Evolutionary conservation across 208 protist genomes (phyloP).

Genomic region (Herpetomonas tarakana): DNA sequence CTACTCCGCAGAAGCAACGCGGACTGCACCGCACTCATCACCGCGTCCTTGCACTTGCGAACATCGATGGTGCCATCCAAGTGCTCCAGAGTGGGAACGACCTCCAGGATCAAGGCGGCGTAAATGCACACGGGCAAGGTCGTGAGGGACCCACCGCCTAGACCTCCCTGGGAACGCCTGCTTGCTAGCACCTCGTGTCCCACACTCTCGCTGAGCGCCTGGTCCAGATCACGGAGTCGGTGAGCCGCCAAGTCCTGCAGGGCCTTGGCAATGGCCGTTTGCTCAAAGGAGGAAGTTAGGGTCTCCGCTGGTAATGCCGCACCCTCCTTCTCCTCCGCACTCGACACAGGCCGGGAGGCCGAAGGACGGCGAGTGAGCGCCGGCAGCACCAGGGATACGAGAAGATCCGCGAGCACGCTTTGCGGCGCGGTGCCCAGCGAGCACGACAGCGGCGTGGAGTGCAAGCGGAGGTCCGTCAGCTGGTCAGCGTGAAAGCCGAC

Average conservation of each 20-base stretch:
- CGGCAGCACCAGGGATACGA: conserved; percentile 7
- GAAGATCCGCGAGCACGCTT: conserved; percentile 11
- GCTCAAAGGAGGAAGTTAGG: not conserved
- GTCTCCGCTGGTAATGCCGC: no score
- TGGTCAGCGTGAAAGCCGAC: conserved; percentile 11
- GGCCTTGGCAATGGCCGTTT: not conserved
- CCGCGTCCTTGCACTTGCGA: conserved; percentile 4
- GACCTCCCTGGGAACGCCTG: no score
- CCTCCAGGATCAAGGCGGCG: conserved; percentile 36
- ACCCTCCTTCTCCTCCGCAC: no score
- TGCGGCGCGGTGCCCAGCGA: conserved; percentile 13
- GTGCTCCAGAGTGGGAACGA: conserved; percentile 26
- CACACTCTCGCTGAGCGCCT: not conserved
- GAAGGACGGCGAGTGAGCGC: not conserved
- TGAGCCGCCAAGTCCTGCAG: not conserved
- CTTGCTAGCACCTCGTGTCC: no score
- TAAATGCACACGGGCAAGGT: conserved; percentile 24
- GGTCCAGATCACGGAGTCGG: conserved; percentile 1
- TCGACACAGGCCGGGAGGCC: no score
- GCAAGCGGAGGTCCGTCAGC: conserved; percentile 22
- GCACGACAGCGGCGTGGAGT: conserved; percentile 23
- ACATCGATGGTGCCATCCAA: conserved; percentile 25
- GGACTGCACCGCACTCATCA: conserved; percentile 21
- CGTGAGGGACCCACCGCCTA: conserved; percentile 11
- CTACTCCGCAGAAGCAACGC: conserved; percentile 7